Percentiles rank a stretch among this genome's conserved stretches.
Evolutionary conservation across 2,329 filamentous ascomycete species (phyloP).

Genomic region (Aschersonia sp.): DNA sequence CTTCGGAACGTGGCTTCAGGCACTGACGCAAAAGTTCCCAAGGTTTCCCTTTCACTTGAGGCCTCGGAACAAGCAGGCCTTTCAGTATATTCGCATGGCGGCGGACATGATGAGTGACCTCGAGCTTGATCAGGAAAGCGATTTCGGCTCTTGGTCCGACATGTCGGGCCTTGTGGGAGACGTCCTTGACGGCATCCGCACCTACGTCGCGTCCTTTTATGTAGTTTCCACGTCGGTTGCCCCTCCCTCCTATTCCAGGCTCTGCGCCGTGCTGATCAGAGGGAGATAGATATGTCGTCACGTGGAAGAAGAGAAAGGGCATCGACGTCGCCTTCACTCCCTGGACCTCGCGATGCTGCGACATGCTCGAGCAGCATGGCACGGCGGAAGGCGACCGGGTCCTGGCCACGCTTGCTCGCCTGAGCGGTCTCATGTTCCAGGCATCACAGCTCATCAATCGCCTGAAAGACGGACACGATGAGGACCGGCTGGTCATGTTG

Average conservation of each 20-base stretch:
- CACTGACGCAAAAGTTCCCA: not conserved
- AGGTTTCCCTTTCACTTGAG: slow-evolving; percentile 42
- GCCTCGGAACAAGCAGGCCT: slow-evolving; percentile 32
- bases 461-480: slow-evolving; percentile 14
- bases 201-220: slow-evolving; percentile 31
- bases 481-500: slow-evolving; percentile 29
- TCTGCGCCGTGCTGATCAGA: not conserved
- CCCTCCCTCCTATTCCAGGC: not conserved
- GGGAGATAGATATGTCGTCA: slow-evolving; percentile 7
- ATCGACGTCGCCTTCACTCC: slow-evolving; percentile 19
- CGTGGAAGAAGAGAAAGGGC: slow-evolving; percentile 20
- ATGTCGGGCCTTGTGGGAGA: slow-evolving; percentile 4
- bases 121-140: slow-evolving; percentile 27
- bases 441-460: slow-evolving; percentile 17
- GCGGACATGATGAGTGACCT: slow-evolving; percentile 34
- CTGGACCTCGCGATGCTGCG: slow-evolving; percentile 30
- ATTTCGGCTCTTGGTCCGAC: slow-evolving; percentile 1
- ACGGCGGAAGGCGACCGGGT: slow-evolving; percentile 23
- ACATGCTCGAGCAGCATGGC: slow-evolving; percentile 23
- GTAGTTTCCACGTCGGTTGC: slow-evolving; percentile 23
- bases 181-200: slow-evolving; percentile 27
- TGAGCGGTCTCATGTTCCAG: slow-evolving; percentile 25
- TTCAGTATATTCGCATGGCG: slow-evolving; percentile 37
- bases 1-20: too few relatives aligned
- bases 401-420: slow-evolving; percentile 27